These are phyloP conservation scores for Cucurbitaria berberidis DNA, from an alignment of 2,329 filamentous ascomycete genomes.

Conservation along the genomic window DNA sequence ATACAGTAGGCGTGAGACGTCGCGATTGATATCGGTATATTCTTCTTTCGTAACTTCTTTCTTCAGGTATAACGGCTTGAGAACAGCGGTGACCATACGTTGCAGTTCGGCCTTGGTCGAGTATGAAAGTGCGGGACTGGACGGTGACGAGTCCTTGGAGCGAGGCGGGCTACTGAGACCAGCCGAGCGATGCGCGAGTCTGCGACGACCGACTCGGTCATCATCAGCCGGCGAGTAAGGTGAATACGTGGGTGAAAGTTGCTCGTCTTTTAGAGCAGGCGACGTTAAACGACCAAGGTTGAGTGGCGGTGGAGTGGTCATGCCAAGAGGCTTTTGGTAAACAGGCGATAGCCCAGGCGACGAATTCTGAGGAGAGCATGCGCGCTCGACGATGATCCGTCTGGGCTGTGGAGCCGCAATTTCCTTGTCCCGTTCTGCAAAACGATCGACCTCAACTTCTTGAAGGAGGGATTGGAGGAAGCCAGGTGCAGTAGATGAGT, in stretches of 20 bases:
- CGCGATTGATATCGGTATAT: slow-evolving; percentile 90
- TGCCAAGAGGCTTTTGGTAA: slow-evolving; percentile 69
- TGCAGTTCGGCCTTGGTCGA: slow-evolving; percentile 89
- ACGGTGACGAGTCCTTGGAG: slow-evolving; percentile 71
- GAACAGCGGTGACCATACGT: slow-evolving; percentile 80
- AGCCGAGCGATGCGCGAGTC: slow-evolving; percentile 35
- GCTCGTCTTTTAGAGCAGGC: slow-evolving; percentile 54
- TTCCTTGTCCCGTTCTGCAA: slow-evolving; percentile 45
- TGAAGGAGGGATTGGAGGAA: slow-evolving; percentile 86
- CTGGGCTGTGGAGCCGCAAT: slow-evolving; percentile 49
- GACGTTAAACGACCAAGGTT: slow-evolving; percentile 67
- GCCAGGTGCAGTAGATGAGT: slow-evolving; percentile 63
- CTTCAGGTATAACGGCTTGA: slow-evolving; percentile 83
- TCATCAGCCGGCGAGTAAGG: slow-evolving; percentile 62
- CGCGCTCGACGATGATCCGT: slow-evolving; percentile 49
- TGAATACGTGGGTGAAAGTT: slow-evolving; percentile 75
- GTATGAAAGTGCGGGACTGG: slow-evolving; percentile 70
- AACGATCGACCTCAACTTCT: slow-evolving; percentile 72
- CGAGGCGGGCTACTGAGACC: slow-evolving; percentile 53
- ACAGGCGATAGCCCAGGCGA: slow-evolving; percentile 74
- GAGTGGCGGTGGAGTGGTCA: slow-evolving; percentile 72
- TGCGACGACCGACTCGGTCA: slow-evolving; percentile 47
- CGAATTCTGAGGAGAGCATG: slow-evolving; percentile 56
- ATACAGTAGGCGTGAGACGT: slow-evolving; percentile 87
- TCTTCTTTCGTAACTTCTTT: slow-evolving; percentile 84